Evolutionary conservation across 2,329 filamentous ascomycete genomes (phyloP).

Genomic region (Scedosporium apiospermum): DNA sequence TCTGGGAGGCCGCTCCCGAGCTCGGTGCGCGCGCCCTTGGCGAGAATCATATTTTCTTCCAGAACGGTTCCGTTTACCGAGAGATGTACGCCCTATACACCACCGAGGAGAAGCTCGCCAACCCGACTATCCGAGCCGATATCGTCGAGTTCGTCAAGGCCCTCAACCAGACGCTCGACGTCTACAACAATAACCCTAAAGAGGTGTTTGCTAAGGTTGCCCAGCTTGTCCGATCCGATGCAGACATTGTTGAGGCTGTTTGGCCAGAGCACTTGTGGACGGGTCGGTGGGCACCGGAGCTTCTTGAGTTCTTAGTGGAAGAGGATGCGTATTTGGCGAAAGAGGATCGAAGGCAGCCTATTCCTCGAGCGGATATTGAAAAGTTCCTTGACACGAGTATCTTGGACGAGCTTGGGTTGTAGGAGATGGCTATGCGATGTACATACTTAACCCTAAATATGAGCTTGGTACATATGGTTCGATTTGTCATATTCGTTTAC

Average conservation of each 20-base stretch:
- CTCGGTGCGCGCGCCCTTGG: conserved; percentile 5
- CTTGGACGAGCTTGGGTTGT: conserved; percentile 6
- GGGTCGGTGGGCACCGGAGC: conserved; percentile 6
- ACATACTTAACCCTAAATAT: not conserved
- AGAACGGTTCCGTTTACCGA: conserved; percentile 8
- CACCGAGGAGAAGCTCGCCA: conserved; percentile 7
- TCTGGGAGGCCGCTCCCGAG: conserved; percentile 8
- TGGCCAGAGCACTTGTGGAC: conserved; percentile 8
- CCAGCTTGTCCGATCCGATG: not conserved
- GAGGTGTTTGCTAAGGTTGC: conserved; percentile 4
- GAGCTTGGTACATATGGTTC: too few relatives aligned
- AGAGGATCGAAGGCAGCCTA: conserved; percentile 1
- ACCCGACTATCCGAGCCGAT: conserved; percentile 6
- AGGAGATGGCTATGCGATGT: not conserved
- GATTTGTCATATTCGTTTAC: too few relatives aligned
- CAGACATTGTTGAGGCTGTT: conserved; percentile 3
- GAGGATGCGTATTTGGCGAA: conserved; percentile 8
- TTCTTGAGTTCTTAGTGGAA: conserved; percentile 6
- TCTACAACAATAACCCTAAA: conserved; percentile 5
- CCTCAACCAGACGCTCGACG: conserved; percentile 2
- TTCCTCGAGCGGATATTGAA: conserved; percentile 4
- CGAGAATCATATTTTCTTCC: conserved; percentile 7
- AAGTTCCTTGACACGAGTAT: conserved; percentile 8
- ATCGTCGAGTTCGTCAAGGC: conserved; percentile 10
- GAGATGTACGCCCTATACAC: conserved; percentile 9